Base-by-base conservation (phyloP, 2,329 filamentous ascomycete genomes). In the Amesomyces nigricolor region DNA sequence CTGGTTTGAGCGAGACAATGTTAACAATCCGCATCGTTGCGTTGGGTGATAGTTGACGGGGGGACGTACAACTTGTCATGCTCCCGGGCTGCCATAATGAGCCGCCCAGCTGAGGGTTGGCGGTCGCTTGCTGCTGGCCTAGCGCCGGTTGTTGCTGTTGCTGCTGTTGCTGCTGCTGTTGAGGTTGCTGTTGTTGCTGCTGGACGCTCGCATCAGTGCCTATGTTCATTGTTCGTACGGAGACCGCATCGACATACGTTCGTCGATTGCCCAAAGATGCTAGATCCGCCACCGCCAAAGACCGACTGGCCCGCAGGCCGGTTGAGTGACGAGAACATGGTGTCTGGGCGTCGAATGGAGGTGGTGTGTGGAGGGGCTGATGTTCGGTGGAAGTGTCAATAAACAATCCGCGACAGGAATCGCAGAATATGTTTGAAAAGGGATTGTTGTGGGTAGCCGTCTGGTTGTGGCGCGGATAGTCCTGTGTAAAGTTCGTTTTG, bases 81-180 rank as follows among this genome's bases (percentile, higher is more conserved):
- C 74, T 77, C 54, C 74, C 75, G 1, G 78, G 77, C 57, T 79
- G 77, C 77, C 78, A 81, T 63, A 79, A 66, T 8, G 78, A 79
- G 60, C 70, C 75, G 11, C 75, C 75, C 13, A 78, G 68, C 60
- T 78, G 71, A 11, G 62, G 63, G 54, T 70, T 63, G 35, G 52
- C 35, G 19, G 60, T 63, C 16, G 44, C 54, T 48, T 65, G 63
- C 16, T 58, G 56, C 49, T 65, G 66, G 17, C 63, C 62, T 29
- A 65, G 72, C 35, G 70, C 68, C 40, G 71, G 64, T 62, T 66
- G 60, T 58, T 73, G 69, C 58, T 70, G 68, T 53, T 70, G 69
- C 53, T 73, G 67, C 40, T 71, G 67, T 22, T 68, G 68, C 32
- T 66, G 66, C 40, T 66, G 67, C 50, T 74, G 68, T 42, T 67